Conservation (phyloP, 2,329 filamentous ascomycete genomes). For the Hymenoscyphus fraxineus region DNA sequence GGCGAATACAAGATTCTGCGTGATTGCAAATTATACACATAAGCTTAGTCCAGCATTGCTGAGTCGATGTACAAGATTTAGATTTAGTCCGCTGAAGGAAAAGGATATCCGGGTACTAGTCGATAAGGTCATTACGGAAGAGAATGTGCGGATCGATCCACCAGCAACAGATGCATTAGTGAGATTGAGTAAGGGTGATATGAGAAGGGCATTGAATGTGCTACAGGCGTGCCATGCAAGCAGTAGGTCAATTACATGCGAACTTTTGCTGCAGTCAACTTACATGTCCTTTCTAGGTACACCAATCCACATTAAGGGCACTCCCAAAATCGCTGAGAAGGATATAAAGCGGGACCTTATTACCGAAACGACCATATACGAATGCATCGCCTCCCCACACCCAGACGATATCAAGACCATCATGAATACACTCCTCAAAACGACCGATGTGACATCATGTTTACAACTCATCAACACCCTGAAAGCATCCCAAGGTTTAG, state of each 20-base stretch:
- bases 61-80: conserved; percentile 89
- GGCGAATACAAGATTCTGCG: conserved; percentile 93
- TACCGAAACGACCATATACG: conserved; percentile 89
- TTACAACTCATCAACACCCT: conserved; percentile 83
- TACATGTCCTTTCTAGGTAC: conserved; percentile 48
- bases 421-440: conserved; percentile 75
- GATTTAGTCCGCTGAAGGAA: conserved; percentile 91
- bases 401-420: conserved; percentile 85
- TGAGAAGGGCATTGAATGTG: conserved; percentile 91
- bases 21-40: conserved; percentile 98
- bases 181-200: conserved; percentile 86
- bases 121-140: conserved; percentile 84
- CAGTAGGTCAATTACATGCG: conserved; percentile 50
- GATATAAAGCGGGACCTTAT: conserved; percentile 78
- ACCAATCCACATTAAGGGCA: conserved; percentile 59
- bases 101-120: conserved; percentile 79
- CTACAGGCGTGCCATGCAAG: conserved; percentile 95
- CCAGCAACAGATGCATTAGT: conserved; percentile 83
- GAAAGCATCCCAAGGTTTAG: conserved; percentile 80
- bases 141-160: conserved; percentile 75
- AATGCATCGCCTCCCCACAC: conserved; percentile 93
- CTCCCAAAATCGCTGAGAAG: conserved; percentile 56
- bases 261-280: not conserved
- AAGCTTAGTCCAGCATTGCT: conserved; percentile 91
- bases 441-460: conserved; percentile 83